Evolutionary conservation across 225 moss, liverwort and hornwort genomes (phyloP), one percentile per base, ranked within the genome.

Genomic region (Pseudoscleropodium purum): DNA sequence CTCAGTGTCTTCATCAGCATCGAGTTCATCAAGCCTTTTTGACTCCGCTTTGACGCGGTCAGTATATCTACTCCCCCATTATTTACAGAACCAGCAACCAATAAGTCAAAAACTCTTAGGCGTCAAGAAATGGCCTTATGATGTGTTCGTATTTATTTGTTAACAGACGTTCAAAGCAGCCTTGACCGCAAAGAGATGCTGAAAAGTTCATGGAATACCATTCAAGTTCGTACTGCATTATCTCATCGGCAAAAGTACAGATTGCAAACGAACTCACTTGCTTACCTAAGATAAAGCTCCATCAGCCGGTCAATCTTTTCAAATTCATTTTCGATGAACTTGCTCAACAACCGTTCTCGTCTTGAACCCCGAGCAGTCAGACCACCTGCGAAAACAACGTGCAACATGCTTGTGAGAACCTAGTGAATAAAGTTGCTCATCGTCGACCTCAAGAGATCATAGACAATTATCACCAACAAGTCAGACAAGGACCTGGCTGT

Each of bases 241-340:
- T 89, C 49, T 77, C 59, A 61, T 89, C 27, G 17, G 39, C 75
- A 49, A 64, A 68, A 82, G 66, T 30, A 60, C 63, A 87, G 80
- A 80, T 83, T 51, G 85, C 45, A 34, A 85, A 83, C 83, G 83
- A 81, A 57, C 24, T 81, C 45, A 89, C 56, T 61, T 60, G 64
- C 91, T 89, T 90, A 99, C 99, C 99, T 97, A 75, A 96, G 89
- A 90, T 97, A 99, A 79, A 99, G 96, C 93, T 99, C 97, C 99
- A 99, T 99, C 90, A 99, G 90, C 68, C 99, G 95, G 90, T 99
- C 99, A 67, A 97, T 94, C 89, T 99, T 99, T 84, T 99, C 99
- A 75, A 93, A 97, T 83, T 96, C 99, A 82, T 84, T 97, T 90
- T 97, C 99, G 45, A 87, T 88, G 81, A 99, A 99, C 83, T 97